phyloP scores from a whole-genome alignment of 2,329 filamentous ascomycete genomes.

The Xylaria digitata region DNA sequence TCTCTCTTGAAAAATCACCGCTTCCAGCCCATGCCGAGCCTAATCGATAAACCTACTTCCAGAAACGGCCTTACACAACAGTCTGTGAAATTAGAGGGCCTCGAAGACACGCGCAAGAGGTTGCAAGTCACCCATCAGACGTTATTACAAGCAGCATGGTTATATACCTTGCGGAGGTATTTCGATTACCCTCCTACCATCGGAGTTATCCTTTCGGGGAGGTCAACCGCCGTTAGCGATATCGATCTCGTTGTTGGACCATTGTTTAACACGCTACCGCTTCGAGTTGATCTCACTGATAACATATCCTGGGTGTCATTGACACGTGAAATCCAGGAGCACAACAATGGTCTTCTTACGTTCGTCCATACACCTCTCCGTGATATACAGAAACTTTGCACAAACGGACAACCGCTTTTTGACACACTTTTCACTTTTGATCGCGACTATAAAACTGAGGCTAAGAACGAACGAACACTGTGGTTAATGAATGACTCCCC shows the following conservation, averaged over 20 bases:
- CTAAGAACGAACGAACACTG: constrained; percentile 50
- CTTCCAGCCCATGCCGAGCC: constrained; percentile 42
- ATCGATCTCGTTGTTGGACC: constrained; percentile 80
- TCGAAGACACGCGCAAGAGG: constrained; percentile 66
- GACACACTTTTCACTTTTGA: constrained; percentile 88
- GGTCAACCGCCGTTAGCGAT: constrained; percentile 74
- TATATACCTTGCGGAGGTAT: constrained; percentile 67
- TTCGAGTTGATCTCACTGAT: constrained; percentile 61
- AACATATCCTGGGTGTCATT: constrained; percentile 69
- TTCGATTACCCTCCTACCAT: constrained; percentile 64
- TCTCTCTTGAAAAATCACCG: constrained; percentile 59
- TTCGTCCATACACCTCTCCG: constrained; percentile 85
- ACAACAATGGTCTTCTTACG: constrained; percentile 73
- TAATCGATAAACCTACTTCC: constrained; percentile 13
- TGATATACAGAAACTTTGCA: constrained; percentile 83
- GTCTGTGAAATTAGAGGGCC: constrained; percentile 52
- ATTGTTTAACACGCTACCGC: constrained; percentile 90
- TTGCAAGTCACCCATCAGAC: constrained; percentile 83
- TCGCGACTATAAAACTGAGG: constrained; percentile 53
- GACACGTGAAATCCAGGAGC: constrained; percentile 74
- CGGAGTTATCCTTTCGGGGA: constrained; percentile 83
- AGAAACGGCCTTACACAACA: constrained; percentile 44
- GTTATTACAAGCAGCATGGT: constrained; percentile 80
- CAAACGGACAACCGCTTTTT: constrained; percentile 72
- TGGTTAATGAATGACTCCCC: constrained; percentile 67